A percentile compares a stretch with the other conserved stretches of the same genome.
These are phyloP conservation scores for Tolypocladium sp. DNA, from an alignment of 2,329 filamentous ascomycete species.

Conservation along the genomic window DNA sequence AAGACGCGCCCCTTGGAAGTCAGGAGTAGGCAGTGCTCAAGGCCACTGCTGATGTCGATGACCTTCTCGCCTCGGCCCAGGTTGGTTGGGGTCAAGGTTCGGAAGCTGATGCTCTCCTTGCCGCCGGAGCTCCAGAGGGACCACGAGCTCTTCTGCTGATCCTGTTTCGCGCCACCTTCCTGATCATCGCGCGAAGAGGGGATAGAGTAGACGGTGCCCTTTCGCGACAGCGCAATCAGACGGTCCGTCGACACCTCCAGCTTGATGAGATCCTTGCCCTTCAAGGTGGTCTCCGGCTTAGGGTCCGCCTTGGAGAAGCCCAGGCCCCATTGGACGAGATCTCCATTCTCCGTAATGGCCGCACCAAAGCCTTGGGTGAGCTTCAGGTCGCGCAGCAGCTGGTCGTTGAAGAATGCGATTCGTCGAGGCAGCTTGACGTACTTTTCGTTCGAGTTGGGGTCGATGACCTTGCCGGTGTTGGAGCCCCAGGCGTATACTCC, in stretches of 20 bases:
- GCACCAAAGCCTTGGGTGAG: constrained; percentile 74
- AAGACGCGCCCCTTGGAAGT: constrained; percentile 82
- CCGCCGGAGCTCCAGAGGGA: constrained; percentile 53
- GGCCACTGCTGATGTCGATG: constrained; percentile 63
- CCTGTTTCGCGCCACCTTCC: constrained; percentile 47
- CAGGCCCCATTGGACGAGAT: constrained; percentile 85
- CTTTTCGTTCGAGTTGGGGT: constrained; percentile 68
- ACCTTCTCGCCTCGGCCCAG: constrained; percentile 65
- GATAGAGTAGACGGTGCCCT: constrained; percentile 75
- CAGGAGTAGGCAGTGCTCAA: constrained; percentile 79
- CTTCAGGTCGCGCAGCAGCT: constrained; percentile 79
- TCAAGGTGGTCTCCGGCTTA: constrained; percentile 62
- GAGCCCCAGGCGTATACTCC: constrained; percentile 93
- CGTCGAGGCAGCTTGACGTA: constrained; percentile 73
- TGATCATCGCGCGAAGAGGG: constrained; percentile 70
- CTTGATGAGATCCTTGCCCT: constrained; percentile 70
- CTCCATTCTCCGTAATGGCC: constrained; percentile 78
- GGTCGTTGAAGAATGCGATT: constrained; percentile 74
- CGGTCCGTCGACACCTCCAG: constrained; percentile 73
- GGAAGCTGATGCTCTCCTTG: constrained; percentile 53
- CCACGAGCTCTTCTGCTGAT: constrained; percentile 54
- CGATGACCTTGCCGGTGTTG: constrained; percentile 76
- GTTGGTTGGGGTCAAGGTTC: constrained; percentile 55
- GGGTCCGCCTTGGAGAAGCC: constrained; percentile 59
- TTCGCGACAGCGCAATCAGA: constrained; percentile 67